Evolutionary conservation across 73 alveolate species (phyloP), one percentile per base, ranked within the genome.

Genomic region (Loxodes magnus): DNA sequence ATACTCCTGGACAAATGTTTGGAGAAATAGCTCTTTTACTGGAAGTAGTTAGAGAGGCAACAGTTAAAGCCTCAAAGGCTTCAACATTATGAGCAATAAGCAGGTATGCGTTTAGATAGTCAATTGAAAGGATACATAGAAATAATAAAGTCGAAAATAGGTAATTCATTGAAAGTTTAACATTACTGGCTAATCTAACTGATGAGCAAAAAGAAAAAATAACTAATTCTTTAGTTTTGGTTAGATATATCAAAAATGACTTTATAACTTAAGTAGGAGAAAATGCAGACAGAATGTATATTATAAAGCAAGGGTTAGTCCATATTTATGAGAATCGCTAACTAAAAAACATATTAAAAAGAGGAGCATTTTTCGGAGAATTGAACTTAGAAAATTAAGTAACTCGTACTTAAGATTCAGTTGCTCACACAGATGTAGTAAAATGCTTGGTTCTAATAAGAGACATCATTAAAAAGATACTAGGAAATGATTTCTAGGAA

Each of bases 11-110:
- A 0, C 34, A 9, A 10, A 41, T 37, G 10, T 46, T 46, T 24
- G 59, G 59, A 46, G 59, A 46, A 46, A 17, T 46, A 46, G 59
- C 59, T 24, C 27, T 46, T n/a, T 9, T 46, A 9, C 50, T 25
- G 2, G 59, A 46, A n/a, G n/a, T 20, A 1, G 26, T 23, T 22
- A 14, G 59, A 9, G 9, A 37, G 1, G 39, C 46, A 12, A 46
- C 59, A 7, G 59, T 46, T 1, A 12, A 41, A 10, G 27, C 59
- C 1, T 7, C 27, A 2, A 19, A 12, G 17, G 17, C 14, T 19
- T 12, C 14, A 7, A 5, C 50, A 2, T 2, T 46, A 24, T 46
- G 59, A 24, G 59, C 43, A 1, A 10, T 46, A 21, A 15, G 10
- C 2, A 12, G 39, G 10, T 10, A 46, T 25, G 17, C 39, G n/a